Evolutionary conservation across 2,329 filamentous ascomycete genomes (phyloP), one percentile per base, ranked within the genome.

Genomic region (Colletotrichum truncatum): DNA sequence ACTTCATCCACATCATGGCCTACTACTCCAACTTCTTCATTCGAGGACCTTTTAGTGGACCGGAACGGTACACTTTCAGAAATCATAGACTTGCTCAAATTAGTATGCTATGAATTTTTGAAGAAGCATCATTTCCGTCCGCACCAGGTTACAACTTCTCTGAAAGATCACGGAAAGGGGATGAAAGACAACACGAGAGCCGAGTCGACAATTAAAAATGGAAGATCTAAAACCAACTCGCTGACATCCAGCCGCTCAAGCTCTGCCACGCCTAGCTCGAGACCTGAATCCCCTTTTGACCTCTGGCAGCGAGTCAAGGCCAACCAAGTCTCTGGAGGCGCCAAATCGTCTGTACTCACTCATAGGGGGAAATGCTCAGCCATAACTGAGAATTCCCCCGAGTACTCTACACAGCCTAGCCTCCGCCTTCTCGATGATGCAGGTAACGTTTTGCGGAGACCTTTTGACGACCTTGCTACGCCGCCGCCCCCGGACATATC

Each of bases 21-120:
- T 18, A 18, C 63, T 18, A 18, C 26, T 2, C 10, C 39, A 6
- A 12, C 52, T 8, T 39, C 43, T 7, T 58, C 65, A 14, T 39
- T 73, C 5, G 74, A 78, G 18, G 68, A 74, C 2, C 21, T 84
- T 11, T 73, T 87, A 2, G 79, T 84, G 55, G 80, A 84, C 11
- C 80, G 81, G 26, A 75, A 80, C 1, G 81, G 78, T 38, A 80
- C 80, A 11, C 68, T 93, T 81, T 16, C 54, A 72, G n/a, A 54
- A 2, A 84, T 93, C 2, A 70, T 86, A 1, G 87, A 91, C 43
- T 81, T 98, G 3, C 73, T 98, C 9, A 84, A 84, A 52, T 88
- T 88, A 0, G 87, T 94, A 73, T 82, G 92, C 25, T 86, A 84
- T 51, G 88, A 93, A 65, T 98, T 97, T 77, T 78, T 98, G 6